These are phyloP conservation scores for Ceriops tagal DNA, from an alignment of 345 rosid species.

Conservation along the genomic window DNA sequence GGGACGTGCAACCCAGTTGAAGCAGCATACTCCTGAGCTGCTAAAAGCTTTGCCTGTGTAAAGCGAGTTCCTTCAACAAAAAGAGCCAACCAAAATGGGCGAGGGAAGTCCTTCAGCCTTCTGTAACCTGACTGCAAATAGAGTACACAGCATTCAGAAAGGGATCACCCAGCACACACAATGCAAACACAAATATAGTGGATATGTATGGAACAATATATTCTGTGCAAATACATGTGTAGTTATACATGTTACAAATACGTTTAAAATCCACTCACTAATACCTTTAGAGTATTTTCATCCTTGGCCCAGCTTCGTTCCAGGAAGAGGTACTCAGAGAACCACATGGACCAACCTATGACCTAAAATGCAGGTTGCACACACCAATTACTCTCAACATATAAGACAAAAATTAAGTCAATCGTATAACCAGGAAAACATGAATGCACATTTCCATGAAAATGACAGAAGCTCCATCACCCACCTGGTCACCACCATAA, in stretches of 20 bases:
- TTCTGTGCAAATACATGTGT: background rate
- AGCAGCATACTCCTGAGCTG: slow-evolving; percentile 94
- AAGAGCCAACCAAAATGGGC: slow-evolving; percentile 96
- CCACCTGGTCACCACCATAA: background rate
- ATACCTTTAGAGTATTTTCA: slow-evolving; percentile 78
- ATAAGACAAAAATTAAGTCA: background rate
- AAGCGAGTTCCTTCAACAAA: slow-evolving; percentile 99
- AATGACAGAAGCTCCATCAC: no score
- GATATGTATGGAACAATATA: background rate
- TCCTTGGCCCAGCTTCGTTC: slow-evolving; percentile 98
- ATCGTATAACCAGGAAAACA: background rate
- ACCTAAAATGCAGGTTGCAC: slow-evolving; percentile 48
- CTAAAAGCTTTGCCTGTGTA: slow-evolving; percentile 91
- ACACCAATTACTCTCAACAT: background rate
- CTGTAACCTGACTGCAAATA: slow-evolving; percentile 79
- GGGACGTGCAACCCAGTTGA: slow-evolving; percentile 83
- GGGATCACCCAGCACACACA: slow-evolving; percentile 1
- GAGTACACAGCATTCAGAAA: slow-evolving; percentile 6
- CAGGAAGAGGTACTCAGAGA: slow-evolving; percentile 90
- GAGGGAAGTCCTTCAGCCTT: slow-evolving; percentile 75
- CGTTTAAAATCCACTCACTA: background rate
- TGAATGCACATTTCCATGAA: background rate
- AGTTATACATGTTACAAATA: background rate
- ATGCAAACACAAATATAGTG: background rate
- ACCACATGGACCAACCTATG: slow-evolving; percentile 99